Evolutionary conservation across 306 rosid species (phyloP).

Genomic region (Sesbania bispinosa): DNA sequence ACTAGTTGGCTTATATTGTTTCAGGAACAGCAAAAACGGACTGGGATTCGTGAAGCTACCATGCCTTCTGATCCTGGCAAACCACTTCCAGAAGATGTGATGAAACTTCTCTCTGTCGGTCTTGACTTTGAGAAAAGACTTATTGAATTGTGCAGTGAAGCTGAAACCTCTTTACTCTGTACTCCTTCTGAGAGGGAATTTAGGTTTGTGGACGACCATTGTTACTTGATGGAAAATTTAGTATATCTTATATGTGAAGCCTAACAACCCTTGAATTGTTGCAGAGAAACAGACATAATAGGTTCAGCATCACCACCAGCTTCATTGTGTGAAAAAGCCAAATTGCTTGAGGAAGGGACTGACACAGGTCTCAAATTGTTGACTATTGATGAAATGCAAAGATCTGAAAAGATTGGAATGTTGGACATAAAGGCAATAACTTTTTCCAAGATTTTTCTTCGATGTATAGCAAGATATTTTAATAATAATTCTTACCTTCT

Average conservation of each 20-base stretch:
- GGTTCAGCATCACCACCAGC: constrained; percentile 48
- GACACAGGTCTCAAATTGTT: constrained; percentile 30
- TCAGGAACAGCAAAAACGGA: constrained; percentile 73
- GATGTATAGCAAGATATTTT: neutral
- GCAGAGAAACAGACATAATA: constrained; percentile 48
- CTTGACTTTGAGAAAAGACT: constrained; percentile 48
- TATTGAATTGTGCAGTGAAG: constrained; percentile 44
- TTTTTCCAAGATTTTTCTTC: constrained; percentile 24
- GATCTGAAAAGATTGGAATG: constrained; percentile 34
- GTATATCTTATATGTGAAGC: constrained; percentile 25
- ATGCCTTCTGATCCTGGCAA: constrained; percentile 55
- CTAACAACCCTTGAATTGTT: constrained; percentile 24
- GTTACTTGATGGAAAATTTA: constrained; percentile 26
- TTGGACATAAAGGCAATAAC: constrained; percentile 43
- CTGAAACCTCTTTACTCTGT: constrained; percentile 30
- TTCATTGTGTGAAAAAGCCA: constrained; percentile 38
- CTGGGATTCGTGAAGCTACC: constrained; percentile 47
- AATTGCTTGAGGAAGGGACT: constrained; percentile 28
- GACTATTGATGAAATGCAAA: constrained; percentile 42
- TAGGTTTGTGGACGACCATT: constrained; percentile 33
- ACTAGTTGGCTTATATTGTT: constrained; percentile 20
- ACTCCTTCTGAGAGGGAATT: constrained; percentile 45
- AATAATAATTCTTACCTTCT: neutral
- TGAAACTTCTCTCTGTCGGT: constrained; percentile 56
- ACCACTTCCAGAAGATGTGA: constrained; percentile 71